Conservation (phyloP, 2,329 filamentous ascomycete genomes). For the Neofusicoccum kwambonambiense region DNA sequence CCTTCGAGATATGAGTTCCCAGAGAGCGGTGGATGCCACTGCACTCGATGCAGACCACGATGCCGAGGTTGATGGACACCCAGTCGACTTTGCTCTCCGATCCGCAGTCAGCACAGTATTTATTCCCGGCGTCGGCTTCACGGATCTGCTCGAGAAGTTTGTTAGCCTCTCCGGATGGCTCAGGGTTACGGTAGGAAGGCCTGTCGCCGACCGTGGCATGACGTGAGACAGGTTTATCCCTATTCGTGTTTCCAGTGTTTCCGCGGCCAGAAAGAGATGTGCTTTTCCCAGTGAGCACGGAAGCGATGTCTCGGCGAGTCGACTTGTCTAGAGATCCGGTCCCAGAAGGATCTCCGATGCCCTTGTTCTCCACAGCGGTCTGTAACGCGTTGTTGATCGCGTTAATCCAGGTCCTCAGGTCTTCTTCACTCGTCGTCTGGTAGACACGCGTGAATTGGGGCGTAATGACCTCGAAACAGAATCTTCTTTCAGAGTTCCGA, state of each 20-base stretch:
- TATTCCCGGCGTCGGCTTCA: conserved; percentile 88
- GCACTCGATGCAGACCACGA: conserved; percentile 96
- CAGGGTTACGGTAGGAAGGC: conserved; percentile 70
- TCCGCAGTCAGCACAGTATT: conserved; percentile 90
- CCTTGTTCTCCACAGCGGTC: conserved; percentile 78
- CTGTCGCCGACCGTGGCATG: conserved; percentile 90
- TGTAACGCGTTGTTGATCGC: conserved; percentile 97
- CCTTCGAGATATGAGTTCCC: conserved; percentile 96
- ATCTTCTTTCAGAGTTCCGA: conserved; percentile 87
- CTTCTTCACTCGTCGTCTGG: conserved; percentile 95
- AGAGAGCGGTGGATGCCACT: conserved; percentile 95
- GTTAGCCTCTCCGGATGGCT: conserved; percentile 74
- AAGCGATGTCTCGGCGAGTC: conserved; percentile 82
- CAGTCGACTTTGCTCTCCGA: conserved; percentile 93
- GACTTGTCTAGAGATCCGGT: conserved; percentile 56
- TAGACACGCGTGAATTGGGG: conserved; percentile 95
- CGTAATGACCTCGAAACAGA: conserved; percentile 98
- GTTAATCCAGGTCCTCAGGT: conserved; percentile 95
- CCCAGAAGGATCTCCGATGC: conserved; percentile 49
- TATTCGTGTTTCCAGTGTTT: conserved; percentile 37
- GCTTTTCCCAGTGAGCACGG: conserved; percentile 88
- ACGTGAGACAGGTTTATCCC: conserved; percentile 63
- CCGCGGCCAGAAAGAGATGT: conserved; percentile 65
- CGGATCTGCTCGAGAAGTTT: conserved; percentile 83
- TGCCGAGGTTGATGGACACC: conserved; percentile 97